These are phyloP conservation scores for Castanea sativa DNA, from an alignment of 306 rosid genomes.

Conservation along the genomic window DNA sequence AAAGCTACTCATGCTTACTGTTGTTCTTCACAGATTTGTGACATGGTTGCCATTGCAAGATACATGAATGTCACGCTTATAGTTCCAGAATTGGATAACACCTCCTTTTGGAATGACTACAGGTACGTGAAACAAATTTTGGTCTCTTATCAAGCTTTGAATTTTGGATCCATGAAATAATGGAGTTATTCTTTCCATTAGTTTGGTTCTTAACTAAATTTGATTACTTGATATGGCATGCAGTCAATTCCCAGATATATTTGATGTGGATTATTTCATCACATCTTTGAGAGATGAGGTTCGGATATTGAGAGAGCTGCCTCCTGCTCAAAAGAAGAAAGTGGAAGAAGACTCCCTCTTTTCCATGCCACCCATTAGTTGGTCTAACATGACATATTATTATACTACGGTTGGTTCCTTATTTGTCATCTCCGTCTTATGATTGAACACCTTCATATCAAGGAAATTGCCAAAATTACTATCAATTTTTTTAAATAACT, in stretches of 20 bases:
- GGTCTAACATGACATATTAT: constrained; percentile 94
- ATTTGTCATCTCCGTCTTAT: too few relatives aligned
- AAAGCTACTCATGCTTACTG: background rate
- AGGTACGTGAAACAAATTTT: constrained; percentile 46
- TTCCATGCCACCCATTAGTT: constrained; percentile 91
- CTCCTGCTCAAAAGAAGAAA: constrained; percentile 77
- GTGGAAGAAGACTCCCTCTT: constrained; percentile 64
- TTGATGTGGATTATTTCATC: constrained; percentile 89
- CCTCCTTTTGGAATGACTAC: constrained; percentile 98
- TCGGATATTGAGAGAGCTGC: constrained; percentile 87
- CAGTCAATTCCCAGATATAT: constrained; percentile 91
- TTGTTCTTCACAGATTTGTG: constrained; percentile 68
- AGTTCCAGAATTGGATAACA: constrained; percentile 86
- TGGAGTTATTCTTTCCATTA: too few relatives aligned
- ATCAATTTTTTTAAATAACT: too few relatives aligned
- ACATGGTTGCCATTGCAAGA: constrained; percentile 96
- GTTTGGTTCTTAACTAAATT: background rate
- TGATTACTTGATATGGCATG: constrained; percentile 1
- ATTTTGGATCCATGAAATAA: background rate
- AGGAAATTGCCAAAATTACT: too few relatives aligned
- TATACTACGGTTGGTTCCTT: constrained; percentile 60
- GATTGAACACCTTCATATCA: too few relatives aligned
- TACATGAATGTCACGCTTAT: constrained; percentile 86
- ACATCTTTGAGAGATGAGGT: constrained; percentile 95
- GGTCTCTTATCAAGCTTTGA: background rate